A percentile compares a stretch with the other conserved stretches of the same genome.
These are phyloP conservation scores for Trametes sanguinea DNA, from an alignment of 768 basidiomycete genomes.

Conservation along the genomic window DNA sequence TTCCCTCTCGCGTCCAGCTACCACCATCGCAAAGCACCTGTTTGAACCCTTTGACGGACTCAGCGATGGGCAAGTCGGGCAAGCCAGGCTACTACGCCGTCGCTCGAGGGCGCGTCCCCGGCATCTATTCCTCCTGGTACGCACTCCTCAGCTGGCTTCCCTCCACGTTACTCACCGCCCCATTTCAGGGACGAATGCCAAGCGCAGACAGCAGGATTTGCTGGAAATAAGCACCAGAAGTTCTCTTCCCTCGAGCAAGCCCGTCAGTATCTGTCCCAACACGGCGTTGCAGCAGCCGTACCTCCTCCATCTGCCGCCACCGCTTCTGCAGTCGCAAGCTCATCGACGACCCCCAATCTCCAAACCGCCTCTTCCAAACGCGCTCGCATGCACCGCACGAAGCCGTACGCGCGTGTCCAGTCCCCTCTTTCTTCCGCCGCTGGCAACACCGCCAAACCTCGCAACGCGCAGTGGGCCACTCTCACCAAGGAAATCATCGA, in stretches of 20 bases:
- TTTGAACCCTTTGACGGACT: too few relatives aligned
- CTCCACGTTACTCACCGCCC: not conserved
- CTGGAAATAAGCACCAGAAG: conserved; percentile 66
- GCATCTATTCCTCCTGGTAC: conserved; percentile 71
- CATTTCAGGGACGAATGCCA: conserved; percentile 68
- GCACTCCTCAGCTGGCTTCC: not conserved
- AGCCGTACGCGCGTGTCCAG: conserved; percentile 2
- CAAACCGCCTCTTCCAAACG: not conserved
- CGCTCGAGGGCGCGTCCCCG: conserved; percentile 57
- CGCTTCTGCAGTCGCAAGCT: too few relatives aligned
- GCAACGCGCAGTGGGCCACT: conserved; percentile 10
- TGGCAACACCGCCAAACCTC: too few relatives aligned
- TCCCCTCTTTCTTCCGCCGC: not conserved
- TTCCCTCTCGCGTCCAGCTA: too few relatives aligned
- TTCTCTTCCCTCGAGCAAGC: conserved; percentile 62
- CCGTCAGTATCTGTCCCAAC: conserved; percentile 46
- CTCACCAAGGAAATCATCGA: conserved; percentile 15
- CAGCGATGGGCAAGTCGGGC: conserved; percentile 38
- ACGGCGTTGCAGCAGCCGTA: not conserved
- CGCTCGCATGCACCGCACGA: not conserved
- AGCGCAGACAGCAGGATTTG: conserved; percentile 64
- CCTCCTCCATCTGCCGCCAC: not conserved
- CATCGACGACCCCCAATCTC: too few relatives aligned
- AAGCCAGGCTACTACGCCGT: conserved; percentile 71
- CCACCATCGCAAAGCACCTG: too few relatives aligned